Conservation (phyloP, 2,329 filamentous ascomycete species). For the Colletotrichum agaves region DNA sequence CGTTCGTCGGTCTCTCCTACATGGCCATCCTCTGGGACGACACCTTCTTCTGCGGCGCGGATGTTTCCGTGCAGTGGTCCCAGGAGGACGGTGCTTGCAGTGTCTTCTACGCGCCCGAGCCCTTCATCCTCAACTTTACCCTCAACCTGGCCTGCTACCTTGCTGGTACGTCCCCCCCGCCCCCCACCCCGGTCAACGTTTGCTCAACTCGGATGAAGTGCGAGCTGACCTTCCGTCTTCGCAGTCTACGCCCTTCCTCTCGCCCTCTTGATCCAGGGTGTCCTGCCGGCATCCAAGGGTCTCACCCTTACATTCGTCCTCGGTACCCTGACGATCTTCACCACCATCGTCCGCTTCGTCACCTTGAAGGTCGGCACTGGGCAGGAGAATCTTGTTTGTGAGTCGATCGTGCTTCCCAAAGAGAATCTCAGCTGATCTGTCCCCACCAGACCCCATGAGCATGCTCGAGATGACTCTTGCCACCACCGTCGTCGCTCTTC, state of each 20-base stretch:
- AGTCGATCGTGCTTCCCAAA: slow-evolving; percentile 5
- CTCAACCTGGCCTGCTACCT: slow-evolving; percentile 48
- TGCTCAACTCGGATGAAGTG: background rate
- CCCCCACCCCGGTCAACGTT: too few species aligned
- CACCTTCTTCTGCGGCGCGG: slow-evolving; percentile 48
- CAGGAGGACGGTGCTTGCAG: slow-evolving; percentile 50
- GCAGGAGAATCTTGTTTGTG: slow-evolving; percentile 43
- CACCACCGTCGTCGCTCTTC: slow-evolving; percentile 40
- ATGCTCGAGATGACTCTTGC: slow-evolving; percentile 41
- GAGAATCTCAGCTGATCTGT: too few species aligned
- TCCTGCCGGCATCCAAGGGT: slow-evolving; percentile 39
- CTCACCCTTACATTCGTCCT: slow-evolving; percentile 42
- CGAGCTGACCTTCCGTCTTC: background rate
- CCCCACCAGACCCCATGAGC: slow-evolving; percentile 38
- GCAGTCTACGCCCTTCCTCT: slow-evolving; percentile 48
- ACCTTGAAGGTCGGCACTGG: slow-evolving; percentile 41
- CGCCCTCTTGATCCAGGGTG: slow-evolving; percentile 43
- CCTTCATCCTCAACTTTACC: slow-evolving; percentile 49
- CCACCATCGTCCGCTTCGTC: slow-evolving; percentile 42
- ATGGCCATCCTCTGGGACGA: slow-evolving; percentile 47
- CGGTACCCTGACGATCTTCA: slow-evolving; percentile 42
- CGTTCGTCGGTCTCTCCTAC: slow-evolving; percentile 46
- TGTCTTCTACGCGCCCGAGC: slow-evolving; percentile 47
- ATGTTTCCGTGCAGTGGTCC: slow-evolving; percentile 49
- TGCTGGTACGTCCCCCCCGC: slow-evolving; percentile 41